A percentile compares a stretch with the other conserved stretches of the same genome.
phyloP scores from a whole-genome alignment of 2,329 filamentous ascomycete species.

The Aureobasidium sp. region DNA sequence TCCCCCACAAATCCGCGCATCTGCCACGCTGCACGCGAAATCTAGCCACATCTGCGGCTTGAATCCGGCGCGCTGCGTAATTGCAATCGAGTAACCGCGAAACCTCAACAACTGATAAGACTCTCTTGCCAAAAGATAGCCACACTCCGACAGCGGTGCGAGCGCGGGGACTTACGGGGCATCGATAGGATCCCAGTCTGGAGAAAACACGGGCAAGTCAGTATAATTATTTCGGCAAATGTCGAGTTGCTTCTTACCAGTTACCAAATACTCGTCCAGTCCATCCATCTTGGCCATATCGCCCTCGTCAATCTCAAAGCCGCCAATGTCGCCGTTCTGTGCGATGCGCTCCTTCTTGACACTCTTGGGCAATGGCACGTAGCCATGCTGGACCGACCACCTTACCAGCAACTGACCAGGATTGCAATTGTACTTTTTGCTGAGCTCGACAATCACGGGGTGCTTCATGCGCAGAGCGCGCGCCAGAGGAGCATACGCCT shows the following conservation, averaged over 20 bases:
- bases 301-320: conserved; percentile 54
- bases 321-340: conserved; percentile 57
- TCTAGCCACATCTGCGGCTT: not conserved
- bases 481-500: conserved; percentile 75
- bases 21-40: not conserved
- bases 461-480: conserved; percentile 64
- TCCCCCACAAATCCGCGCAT: not conserved
- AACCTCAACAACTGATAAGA: conserved; percentile 15
- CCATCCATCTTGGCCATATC: conserved; percentile 58
- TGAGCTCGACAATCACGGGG: conserved; percentile 53
- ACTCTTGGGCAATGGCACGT: conserved; percentile 69
- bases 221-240: not conserved
- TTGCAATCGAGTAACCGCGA: conserved; percentile 8
- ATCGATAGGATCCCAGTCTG: conserved; percentile 32
- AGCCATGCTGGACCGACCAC: conserved; percentile 70
- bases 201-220: not conserved
- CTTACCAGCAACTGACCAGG: conserved; percentile 68
- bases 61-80: conserved; percentile 9
- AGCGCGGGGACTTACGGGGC: conserved; percentile 18
- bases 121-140: not conserved
- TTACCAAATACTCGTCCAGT: conserved; percentile 67
- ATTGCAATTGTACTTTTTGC: conserved; percentile 62
- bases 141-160: conserved; percentile 3
- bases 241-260: conserved; percentile 39
- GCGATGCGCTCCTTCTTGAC: conserved; percentile 54